Base-by-base conservation (phyloP, 1,284 basidiomycete species). In the Cerioporus squamosus region DNA sequence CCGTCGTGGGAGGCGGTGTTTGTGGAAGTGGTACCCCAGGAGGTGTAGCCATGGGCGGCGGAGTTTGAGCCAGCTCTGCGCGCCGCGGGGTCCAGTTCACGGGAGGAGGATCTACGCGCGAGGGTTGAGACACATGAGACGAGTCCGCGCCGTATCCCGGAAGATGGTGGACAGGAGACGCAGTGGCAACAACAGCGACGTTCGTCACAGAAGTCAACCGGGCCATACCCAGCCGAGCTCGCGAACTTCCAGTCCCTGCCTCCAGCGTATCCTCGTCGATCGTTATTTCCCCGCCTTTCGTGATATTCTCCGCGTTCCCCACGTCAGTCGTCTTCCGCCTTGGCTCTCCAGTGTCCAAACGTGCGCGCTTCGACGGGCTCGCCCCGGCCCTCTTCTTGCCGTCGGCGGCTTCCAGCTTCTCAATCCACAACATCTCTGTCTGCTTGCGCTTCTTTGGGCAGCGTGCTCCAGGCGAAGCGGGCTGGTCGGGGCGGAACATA, bases 401-500 rank as follows among this genome's bases (percentile, higher is more conserved):
- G 29, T 74, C 70, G 9, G 68, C 62, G 9, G 44, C 47, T 22
- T 69, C 69, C 44, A 82, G 60, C 54, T 70, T 74, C 45, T 73
- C 67, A 42, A 74, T 63, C 78, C 76, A 79, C 14, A 66, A 56
- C 9, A 72, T 71, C 24, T 72, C 68, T 17, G 65, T 66, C 12
- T 62, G 63, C 66, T 76, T 77, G 31, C 74, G 70, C 66, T 78
- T 79, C 42, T 56, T 39, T 1, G 70, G 62, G 60, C 72, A 74
- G 49, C 70, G 72, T 14, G 71, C 70, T n/a, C 75, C 68, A 5
- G 79, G 78, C 3, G 75, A 77, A 0, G 66, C 55, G 3, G 72
- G 65, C 39, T 73, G 72, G 2, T 77, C 75, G 1, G 62, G 62
- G 18, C 48, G 52, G 74, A 78, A 85, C 20, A 81, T 54, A 8